Conservation (phyloP, 352 stramenopile species). For the Pseudoperonospora humuli region DNA sequence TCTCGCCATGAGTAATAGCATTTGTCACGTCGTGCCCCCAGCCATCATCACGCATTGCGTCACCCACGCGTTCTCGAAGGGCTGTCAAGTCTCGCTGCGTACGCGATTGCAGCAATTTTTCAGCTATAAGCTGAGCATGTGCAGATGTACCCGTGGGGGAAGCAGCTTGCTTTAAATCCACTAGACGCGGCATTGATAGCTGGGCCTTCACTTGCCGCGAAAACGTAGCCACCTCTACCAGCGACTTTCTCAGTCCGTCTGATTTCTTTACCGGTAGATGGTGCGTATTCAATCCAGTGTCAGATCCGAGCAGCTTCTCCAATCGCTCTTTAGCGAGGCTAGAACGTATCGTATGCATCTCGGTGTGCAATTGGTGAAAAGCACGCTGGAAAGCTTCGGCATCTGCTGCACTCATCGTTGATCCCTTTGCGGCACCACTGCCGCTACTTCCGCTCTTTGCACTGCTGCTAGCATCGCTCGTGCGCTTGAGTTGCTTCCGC, state of each 20-base stretch:
- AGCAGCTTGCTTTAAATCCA: slow-evolving; percentile 37
- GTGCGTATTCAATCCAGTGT: slow-evolving; percentile 4
- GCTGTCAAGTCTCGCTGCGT: slow-evolving; percentile 27
- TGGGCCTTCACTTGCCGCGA: slow-evolving; percentile 46
- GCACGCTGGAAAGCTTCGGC: slow-evolving; percentile 51
- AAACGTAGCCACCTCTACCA: slow-evolving; percentile 45
- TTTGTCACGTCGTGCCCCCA: slow-evolving; percentile 51
- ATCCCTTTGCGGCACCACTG: slow-evolving; percentile 20
- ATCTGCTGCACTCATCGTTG: slow-evolving; percentile 32
- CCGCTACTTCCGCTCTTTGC: slow-evolving; percentile 13
- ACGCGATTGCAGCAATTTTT: slow-evolving; percentile 46
- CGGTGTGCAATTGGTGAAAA: slow-evolving; percentile 45
- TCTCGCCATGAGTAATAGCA: slow-evolving; percentile 54
- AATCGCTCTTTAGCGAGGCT: slow-evolving; percentile 54
- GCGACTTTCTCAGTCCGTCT: slow-evolving; percentile 24
- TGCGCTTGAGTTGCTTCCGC: slow-evolving; percentile 72
- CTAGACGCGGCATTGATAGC: slow-evolving; percentile 57
- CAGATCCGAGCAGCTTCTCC: slow-evolving; percentile 35
- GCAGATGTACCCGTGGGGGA: slow-evolving; percentile 12
- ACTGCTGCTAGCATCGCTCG: slow-evolving; percentile 36
- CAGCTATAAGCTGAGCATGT: slow-evolving; percentile 38
- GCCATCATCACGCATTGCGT: slow-evolving; percentile 35
- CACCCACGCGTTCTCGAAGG: slow-evolving; percentile 39
- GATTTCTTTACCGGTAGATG: slow-evolving; percentile 14
- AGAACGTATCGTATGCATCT: slow-evolving; percentile 42